A percentile compares a stretch with the other conserved stretches of the same genome.
Evolutionary conservation across 257 asterid genomes (phyloP).

Genomic region (Jasminum sambac): DNA sequence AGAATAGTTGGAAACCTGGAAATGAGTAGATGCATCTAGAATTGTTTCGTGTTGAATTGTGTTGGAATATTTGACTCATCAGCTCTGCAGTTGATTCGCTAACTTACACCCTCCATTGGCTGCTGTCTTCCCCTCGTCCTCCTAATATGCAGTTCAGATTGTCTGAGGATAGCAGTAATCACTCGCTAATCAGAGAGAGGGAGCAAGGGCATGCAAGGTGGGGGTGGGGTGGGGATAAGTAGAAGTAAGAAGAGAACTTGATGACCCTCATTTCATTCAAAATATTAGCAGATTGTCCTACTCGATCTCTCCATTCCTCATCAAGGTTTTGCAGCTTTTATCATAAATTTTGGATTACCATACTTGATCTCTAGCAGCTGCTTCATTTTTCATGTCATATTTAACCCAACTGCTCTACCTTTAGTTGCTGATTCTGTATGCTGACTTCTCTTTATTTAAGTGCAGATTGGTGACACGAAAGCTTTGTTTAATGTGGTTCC

Average conservation of each 20-base stretch:
- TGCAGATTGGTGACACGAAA: conserved; percentile 79
- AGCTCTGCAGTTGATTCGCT: background rate
- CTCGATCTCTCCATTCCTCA: conserved; percentile 5
- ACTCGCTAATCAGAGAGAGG: background rate
- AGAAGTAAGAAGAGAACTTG: background rate
- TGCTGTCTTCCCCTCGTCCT: background rate
- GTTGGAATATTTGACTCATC: background rate
- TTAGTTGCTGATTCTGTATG: conserved; percentile 7
- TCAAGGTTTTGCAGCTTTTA: background rate
- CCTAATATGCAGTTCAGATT: background rate
- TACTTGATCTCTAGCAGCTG: conserved; percentile 6
- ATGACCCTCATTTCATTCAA: background rate
- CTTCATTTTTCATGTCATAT: conserved; percentile 16
- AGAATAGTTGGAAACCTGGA: background rate
- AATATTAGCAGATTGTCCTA: background rate
- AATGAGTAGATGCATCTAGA: background rate
- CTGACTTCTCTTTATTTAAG: conserved; percentile 22
- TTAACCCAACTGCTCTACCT: conserved; percentile 3
- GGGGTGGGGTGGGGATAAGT: background rate
- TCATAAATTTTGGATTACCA: background rate
- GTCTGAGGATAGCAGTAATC: background rate
- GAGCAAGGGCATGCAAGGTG: background rate
- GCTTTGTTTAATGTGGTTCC: conserved; percentile 65
- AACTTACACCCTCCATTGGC: background rate
- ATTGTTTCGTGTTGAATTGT: background rate